Evolutionary conservation across 306 rosid species (phyloP), one percentile per base, ranked within the genome.

Genomic region (Vigna unguiculata): DNA sequence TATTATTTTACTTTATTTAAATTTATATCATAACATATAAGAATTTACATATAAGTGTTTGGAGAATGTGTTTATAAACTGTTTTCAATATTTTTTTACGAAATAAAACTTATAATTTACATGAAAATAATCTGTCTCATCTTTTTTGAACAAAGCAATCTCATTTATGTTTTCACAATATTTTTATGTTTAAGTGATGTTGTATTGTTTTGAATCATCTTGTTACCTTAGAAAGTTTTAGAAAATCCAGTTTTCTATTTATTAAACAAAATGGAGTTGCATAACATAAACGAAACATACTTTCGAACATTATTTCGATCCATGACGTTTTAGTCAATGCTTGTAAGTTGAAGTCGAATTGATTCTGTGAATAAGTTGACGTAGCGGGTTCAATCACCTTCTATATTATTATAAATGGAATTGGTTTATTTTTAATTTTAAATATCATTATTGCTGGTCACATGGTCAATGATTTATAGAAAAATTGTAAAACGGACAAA

Each of bases 401-500:
- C 13, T 14, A 32, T 32, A 7, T 30, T 60, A 60, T 16, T 60
- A 28, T 28, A 16, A 59, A 30, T 6, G 6, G 6, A 2, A 30
- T 16, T 60, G 7, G 21, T 16, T 60, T 62, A 62, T 24, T 62
- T 36, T 16, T 62, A 9, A 9, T 8, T 34, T 16, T 62, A 62
- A 8, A n/a, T 8, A n/a, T n/a, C 5, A 13, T 62, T 60, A 30
- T 28, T 34, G 17, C 36, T 4, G 68, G 17, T 61, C n/a, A 0
- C 15, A n/a, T 62, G 47, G 38, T n/a, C 45, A 61, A 62, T 34
- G 3, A 62, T 34, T 62, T 32, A n/a, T 62, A n/a, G 8, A 62
- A 62, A 16, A 62, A 62, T 32, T 34, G 19, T 34, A 62, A 62
- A 62, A n/a, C 15, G 8, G 46, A 62, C 24, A 62, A 62, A 61